These are phyloP conservation scores for Suillus occidentalis DNA, from an alignment of 768 basidiomycete genomes.

Conservation along the genomic window DNA sequence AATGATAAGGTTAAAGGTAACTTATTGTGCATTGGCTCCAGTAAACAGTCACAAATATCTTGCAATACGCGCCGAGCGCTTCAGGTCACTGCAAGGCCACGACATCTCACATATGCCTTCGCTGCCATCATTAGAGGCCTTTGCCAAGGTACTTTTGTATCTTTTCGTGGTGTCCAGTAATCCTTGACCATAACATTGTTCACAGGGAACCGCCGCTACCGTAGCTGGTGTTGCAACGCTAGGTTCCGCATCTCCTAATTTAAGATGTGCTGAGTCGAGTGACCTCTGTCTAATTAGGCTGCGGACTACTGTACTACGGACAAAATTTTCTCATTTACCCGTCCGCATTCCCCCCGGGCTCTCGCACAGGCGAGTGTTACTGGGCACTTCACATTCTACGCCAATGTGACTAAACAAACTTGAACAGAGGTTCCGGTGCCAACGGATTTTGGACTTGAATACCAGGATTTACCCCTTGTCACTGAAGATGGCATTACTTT, in stretches of 20 bases:
- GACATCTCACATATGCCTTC: slow-evolving; percentile 6
- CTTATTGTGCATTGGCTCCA: neutral
- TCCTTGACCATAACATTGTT: neutral
- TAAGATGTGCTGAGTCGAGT: neutral
- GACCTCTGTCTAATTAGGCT: slow-evolving; percentile 41
- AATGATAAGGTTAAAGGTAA: too few relatives aligned
- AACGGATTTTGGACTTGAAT: slow-evolving; percentile 66
- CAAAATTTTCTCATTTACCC: slow-evolving; percentile 93
- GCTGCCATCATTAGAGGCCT: slow-evolving; percentile 42
- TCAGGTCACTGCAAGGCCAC: neutral
- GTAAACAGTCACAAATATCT: slow-evolving; percentile 2
- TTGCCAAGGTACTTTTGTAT: slow-evolving; percentile 41
- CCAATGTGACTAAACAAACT: neutral
- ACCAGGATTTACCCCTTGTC: slow-evolving; percentile 69
- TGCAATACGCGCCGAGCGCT: too few relatives aligned
- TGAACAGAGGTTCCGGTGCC: slow-evolving; percentile 69
- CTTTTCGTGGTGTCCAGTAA: too few relatives aligned
- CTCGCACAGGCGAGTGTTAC: slow-evolving; percentile 64
- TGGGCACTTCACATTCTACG: neutral
- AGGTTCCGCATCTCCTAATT: slow-evolving; percentile 36
- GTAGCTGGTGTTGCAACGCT: slow-evolving; percentile 58
- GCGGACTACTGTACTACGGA: slow-evolving; percentile 78
- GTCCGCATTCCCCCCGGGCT: slow-evolving; percentile 77
- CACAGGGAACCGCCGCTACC: slow-evolving; percentile 56
- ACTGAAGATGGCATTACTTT: slow-evolving; percentile 74